Evolutionary conservation across 257 asterid species (phyloP), one percentile per base, ranked within the genome.

Genomic region (Petunia secreta): DNA sequence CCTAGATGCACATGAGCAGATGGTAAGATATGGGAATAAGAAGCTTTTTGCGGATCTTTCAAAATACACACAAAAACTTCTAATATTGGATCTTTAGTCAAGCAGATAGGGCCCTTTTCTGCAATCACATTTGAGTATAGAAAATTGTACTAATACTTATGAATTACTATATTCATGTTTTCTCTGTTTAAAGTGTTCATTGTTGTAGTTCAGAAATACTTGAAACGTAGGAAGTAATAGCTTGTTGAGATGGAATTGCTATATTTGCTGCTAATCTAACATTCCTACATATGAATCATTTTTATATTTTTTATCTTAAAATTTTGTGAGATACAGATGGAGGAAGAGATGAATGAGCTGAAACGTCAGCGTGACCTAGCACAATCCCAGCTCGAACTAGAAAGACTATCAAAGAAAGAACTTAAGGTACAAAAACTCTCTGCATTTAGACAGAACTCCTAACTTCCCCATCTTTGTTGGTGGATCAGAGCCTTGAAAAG

Each of bases 281-380:
- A 41, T 25, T 4, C 10, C 48, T 25, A 69, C 77, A 16, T 48
- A 34, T 71, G 59, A 46, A 71, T 46, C 40, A 1, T 68, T 68
- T 25, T 6, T 60, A 25, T 53, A 6, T 64, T 5, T 36, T 52
- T 5, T 7, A 64, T 78, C 25, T 80, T 75, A 78, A 53, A 10
- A 53, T 15, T 80, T 83, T 82, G 83, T 78, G 40, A 79, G 75
- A 58, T 76, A 84, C 91, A 96, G 99, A 90, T 94, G 97, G 98
- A 91, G 91, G 90, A 84, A 80, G 97, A 96, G 84, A 93, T 94
- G 85, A 86, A 89, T 81, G 98, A 96, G 88, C 85, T 96, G 67
- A 94, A 96, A 88, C 97, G 91, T 34, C 92, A 93, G 74, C 86
- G 97, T 83, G 99, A 92, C 88, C 58, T 82, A 77, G 99, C 92